These are phyloP conservation scores for Ceratocystiopsis minuta DNA, from an alignment of 2,329 filamentous ascomycete genomes.

Conservation along the genomic window DNA sequence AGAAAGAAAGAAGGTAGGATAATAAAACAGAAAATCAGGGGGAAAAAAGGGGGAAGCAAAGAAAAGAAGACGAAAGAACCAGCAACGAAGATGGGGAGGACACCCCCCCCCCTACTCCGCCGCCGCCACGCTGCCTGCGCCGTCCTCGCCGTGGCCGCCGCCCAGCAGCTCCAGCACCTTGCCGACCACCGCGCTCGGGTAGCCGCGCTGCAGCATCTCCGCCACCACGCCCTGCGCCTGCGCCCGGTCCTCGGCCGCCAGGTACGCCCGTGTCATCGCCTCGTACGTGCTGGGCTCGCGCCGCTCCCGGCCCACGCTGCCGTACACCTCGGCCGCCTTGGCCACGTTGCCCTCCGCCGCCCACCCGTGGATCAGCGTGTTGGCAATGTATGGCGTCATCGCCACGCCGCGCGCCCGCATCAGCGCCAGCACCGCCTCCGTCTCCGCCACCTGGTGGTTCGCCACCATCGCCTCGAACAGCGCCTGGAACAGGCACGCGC, in stretches of 20 bases:
- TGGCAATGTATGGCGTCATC: conserved; percentile 94
- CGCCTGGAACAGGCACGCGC: conserved; percentile 84
- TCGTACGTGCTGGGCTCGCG: conserved; percentile 97
- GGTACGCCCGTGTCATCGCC: conserved; percentile 88
- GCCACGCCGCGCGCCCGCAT: conserved; percentile 62
- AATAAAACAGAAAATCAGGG: neutral
- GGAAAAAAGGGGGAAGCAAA: neutral
- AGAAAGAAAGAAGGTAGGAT: conserved; percentile 3
- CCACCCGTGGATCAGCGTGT: conserved; percentile 96
- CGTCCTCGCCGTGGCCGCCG: conserved; percentile 18
- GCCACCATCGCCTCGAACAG: conserved; percentile 96
- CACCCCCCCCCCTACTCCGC: no score
- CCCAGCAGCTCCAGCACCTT: conserved; percentile 86
- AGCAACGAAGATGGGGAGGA: conserved; percentile 1
- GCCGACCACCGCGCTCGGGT: conserved; percentile 77
- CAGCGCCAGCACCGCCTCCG: conserved; percentile 52
- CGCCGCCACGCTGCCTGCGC: neutral
- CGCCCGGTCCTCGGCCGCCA: conserved; percentile 64
- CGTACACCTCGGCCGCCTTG: conserved; percentile 65
- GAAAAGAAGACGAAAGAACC: neutral
- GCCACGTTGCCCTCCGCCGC: conserved; percentile 63
- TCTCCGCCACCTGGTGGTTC: conserved; percentile 68
- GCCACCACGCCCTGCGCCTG: conserved; percentile 62
- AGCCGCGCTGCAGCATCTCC: conserved; percentile 81
- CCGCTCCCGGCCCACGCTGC: conserved; percentile 55